Base-by-base conservation (phyloP, 345 rosid genomes). In the Cochlearia excelsa region DNA sequence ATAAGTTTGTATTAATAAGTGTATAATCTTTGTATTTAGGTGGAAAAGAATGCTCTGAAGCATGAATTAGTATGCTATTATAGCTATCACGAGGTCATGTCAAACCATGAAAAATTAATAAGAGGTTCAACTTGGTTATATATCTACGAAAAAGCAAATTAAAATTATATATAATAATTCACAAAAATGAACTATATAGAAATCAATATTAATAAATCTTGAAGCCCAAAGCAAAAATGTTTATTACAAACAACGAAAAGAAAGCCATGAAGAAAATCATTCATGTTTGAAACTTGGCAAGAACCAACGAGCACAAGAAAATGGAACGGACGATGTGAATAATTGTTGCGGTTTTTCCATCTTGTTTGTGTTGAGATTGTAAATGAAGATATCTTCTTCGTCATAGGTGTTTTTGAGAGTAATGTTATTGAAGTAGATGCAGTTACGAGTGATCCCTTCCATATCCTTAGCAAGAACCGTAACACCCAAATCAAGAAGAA, bases 211-310 rank as follows among this genome's bases (percentile, higher is more conserved):
- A 16, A 16, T 16, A 16, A 16, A 16, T 16, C 23, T 16, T 16
- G 23, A 16, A 16, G 23, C 23, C 23, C 23, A 16, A 16, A 16
- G 23, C 23, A 16, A 16, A 16, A 16, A 16, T 16, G 23, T 16
- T 16, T 16, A 16, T 16, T 16, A 16, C 23, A 26, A 53, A 26
- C 6, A 9, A 4, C 1, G 10, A 28, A 4, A 3, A 40, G 9
- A 29, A 4, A 29, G n/a, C 1, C 16, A 27, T 55, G 26, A 28
- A 39, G 28, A 16, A 16, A 16, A 16, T 16, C 23, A 16, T 16
- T 16, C 9, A 40, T 29, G 40, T 4, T 23, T 58, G 30, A 43
- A 57, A 57, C 30, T 43, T 7, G 61, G 61, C 7, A 57, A 57
- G 5, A 57, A 57, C 40, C 61, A 57, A 7, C 40, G 40, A 16